These are phyloP conservation scores for Herpotrichia juniperi DNA, from an alignment of 2,329 filamentous ascomycete species.

Conservation along the genomic window DNA sequence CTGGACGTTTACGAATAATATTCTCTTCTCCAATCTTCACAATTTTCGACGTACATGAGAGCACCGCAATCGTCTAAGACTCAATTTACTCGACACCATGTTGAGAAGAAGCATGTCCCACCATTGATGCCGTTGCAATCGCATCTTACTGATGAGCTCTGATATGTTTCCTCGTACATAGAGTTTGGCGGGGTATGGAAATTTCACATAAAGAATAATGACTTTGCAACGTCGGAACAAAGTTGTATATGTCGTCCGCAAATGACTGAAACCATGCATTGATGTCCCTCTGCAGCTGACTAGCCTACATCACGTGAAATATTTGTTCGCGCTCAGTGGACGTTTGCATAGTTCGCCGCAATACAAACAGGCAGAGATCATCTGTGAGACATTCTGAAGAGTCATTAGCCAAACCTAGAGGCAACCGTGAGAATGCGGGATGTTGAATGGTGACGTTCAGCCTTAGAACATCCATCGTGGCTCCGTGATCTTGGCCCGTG, in stretches of 20 bases:
- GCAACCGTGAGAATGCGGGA: neutral
- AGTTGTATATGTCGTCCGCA: no score
- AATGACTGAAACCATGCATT: no score
- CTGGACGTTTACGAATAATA: constrained; percentile 18
- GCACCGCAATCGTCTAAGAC: neutral
- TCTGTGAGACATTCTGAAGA: neutral
- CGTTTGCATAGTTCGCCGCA: neutral
- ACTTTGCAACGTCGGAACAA: no score
- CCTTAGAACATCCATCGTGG: neutral
- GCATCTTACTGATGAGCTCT: neutral
- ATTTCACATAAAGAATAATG: no score
- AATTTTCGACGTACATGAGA: neutral
- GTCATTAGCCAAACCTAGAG: constrained; percentile 1
- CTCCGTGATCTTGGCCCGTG: neutral
- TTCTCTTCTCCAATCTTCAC: constrained; percentile 36
- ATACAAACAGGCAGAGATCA: neutral
- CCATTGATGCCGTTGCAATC: neutral
- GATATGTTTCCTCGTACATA: no score
- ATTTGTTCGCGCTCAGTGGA: neutral
- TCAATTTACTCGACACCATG: neutral
- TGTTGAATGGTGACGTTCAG: neutral
- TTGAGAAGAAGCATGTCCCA: neutral
- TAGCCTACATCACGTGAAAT: neutral
- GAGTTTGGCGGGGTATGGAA: no score
- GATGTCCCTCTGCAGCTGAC: neutral